phyloP scores from a whole-genome alignment of 2,329 filamentous ascomycete genomes.

The Geosmithia flava region DNA sequence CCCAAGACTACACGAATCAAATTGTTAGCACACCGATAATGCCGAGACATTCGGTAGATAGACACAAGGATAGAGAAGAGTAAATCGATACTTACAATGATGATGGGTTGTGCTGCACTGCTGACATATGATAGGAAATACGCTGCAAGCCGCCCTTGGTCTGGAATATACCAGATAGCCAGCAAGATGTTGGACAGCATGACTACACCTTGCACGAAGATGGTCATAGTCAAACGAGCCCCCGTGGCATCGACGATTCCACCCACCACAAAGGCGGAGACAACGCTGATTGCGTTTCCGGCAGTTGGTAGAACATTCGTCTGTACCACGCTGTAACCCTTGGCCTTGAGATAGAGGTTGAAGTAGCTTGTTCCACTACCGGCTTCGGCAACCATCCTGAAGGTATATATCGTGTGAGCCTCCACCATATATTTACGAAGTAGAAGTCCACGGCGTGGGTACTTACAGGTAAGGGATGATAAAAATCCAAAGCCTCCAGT shows the following conservation, averaged over 20 bases:
- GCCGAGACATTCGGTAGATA: too few species aligned
- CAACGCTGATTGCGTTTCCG: slow-evolving; percentile 5
- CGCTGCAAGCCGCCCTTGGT: slow-evolving; percentile 7
- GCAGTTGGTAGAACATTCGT: background rate
- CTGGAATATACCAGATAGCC: slow-evolving; percentile 9
- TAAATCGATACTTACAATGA: slow-evolving; percentile 8
- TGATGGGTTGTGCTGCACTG: slow-evolving; percentile 8
- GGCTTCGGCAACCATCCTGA: slow-evolving; percentile 6
- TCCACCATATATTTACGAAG: too few species aligned
- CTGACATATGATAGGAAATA: slow-evolving; percentile 10
- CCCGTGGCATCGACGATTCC: slow-evolving; percentile 9
- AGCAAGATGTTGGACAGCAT: slow-evolving; percentile 10
- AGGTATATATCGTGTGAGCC: too few species aligned
- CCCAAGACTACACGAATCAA: background rate
- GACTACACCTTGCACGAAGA: slow-evolving; percentile 5
- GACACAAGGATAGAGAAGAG: background rate
- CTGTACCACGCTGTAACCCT: background rate
- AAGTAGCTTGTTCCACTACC: slow-evolving; percentile 5
- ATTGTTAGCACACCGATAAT: background rate
- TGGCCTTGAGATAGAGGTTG: background rate
- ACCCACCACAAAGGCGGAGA: slow-evolving; percentile 5
- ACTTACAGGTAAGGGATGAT: slow-evolving; percentile 9
- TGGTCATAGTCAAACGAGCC: slow-evolving; percentile 5
- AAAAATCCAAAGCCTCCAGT: slow-evolving; percentile 8
- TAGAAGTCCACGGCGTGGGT: too few species aligned